A percentile compares a stretch with the other conserved stretches of the same genome.
phyloP scores from a whole-genome alignment of 176 grass and related monocot species.

The Alloteropsis semialata region DNA sequence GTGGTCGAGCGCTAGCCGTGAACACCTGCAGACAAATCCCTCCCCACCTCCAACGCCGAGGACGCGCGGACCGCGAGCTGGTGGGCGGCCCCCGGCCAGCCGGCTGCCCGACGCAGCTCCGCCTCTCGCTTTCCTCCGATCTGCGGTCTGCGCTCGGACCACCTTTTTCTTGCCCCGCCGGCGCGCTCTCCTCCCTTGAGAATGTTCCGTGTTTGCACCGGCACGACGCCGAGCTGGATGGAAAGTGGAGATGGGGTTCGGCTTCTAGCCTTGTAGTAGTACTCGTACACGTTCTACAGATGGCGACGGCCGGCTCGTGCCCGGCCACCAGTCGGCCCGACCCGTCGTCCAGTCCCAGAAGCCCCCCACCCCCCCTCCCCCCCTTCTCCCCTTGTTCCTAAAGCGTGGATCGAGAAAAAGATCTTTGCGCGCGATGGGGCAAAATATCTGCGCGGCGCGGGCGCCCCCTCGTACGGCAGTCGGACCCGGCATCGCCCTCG shows the following conservation, averaged over 20 bases:
- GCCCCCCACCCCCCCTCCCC: too few species aligned
- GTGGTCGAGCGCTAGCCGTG: not conserved
- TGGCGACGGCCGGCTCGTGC: not conserved
- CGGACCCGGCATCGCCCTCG: not conserved
- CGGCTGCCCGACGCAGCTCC: not conserved
- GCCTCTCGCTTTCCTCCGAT: not conserved
- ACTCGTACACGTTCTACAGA: not conserved
- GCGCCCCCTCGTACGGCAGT: not conserved
- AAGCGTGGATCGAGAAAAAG: not conserved
- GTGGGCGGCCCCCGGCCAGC: not conserved
- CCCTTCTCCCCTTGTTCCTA: too few species aligned
- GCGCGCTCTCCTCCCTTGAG: not conserved
- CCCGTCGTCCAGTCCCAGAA: not conserved
- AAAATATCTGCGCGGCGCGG: not conserved
- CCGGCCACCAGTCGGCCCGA: not conserved
- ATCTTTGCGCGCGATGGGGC: not conserved
- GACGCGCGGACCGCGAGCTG: not conserved
- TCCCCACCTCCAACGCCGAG: not conserved
- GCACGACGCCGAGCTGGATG: not conserved
- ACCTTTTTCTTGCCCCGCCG: not conserved
- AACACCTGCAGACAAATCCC: not conserved
- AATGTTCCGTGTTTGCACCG: slow-evolving; percentile 23
- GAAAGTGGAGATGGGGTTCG: not conserved
- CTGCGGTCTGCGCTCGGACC: not conserved
- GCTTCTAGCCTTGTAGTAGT: not conserved